phyloP scores from a whole-genome alignment of 768 basidiomycete genomes.

The Jaapia argillacea region DNA sequence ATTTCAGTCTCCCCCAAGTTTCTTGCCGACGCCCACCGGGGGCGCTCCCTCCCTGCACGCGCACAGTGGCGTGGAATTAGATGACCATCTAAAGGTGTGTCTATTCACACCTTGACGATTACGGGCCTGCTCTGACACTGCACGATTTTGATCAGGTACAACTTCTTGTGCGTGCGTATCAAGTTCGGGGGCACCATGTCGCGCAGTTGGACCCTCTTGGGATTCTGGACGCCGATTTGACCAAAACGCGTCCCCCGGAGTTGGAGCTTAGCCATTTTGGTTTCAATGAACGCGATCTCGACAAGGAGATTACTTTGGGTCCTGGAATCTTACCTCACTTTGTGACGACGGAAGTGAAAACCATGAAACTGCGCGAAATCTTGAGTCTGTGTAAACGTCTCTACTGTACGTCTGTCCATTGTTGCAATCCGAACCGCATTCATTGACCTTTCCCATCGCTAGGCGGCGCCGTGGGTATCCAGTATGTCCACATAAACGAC shows the following conservation, averaged over 20 bases:
- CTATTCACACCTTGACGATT: too few species aligned
- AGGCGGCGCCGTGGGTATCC: conserved; percentile 85
- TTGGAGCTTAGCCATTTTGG: conserved; percentile 92
- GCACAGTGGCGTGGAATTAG: conserved; percentile 57
- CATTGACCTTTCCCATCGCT: conserved; percentile 6
- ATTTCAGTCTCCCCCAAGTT: conserved; percentile 73
- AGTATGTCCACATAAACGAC: conserved; percentile 94
- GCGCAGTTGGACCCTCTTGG: conserved; percentile 97
- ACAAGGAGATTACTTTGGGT: conserved; percentile 89
- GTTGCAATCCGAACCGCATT: background rate
- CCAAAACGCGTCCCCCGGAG: conserved; percentile 71
- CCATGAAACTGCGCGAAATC: conserved; percentile 87
- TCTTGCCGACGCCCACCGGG: conserved; percentile 65
- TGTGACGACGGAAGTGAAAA: conserved; percentile 73
- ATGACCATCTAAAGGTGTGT: conserved; percentile 88
- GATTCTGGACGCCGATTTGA: conserved; percentile 84
- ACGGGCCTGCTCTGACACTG: conserved; percentile 1
- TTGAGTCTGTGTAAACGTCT: conserved; percentile 85
- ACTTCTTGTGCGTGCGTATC: conserved; percentile 95
- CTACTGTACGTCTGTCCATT: conserved; percentile 60
- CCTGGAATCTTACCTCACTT: conserved; percentile 96
- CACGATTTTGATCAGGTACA: conserved; percentile 56
- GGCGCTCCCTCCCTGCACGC: conserved; percentile 73
- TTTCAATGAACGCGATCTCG: conserved; percentile 88
- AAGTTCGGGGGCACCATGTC: conserved; percentile 96